Base-by-base conservation (phyloP, 495 filamentous ascomycete species). In the Hyaloscypha finlandica region DNA sequence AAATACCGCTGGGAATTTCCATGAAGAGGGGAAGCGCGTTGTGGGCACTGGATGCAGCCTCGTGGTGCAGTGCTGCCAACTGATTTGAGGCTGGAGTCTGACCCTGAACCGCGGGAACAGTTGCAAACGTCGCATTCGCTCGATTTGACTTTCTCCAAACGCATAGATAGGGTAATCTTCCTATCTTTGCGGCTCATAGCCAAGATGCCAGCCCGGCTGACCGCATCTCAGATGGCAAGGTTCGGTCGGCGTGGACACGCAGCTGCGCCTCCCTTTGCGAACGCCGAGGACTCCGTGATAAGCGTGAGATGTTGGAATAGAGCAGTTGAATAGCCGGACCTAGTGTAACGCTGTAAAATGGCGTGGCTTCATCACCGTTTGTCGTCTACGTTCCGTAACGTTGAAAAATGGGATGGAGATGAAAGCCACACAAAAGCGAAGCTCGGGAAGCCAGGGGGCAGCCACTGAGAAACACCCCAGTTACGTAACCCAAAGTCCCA, bases 371-470 rank as follows among this genome's bases (percentile, higher is more conserved):
- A 48, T 14, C 42, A 48, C 12, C 3, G 12, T 6, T 6, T 48
- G 42, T 48, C 16, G 42, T 48, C 16, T 37, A 12, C 42, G 8
- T 0, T 19, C 42, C 8, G 16, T 14, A 37, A 37, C 6, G 8
- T 37, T 6, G 11, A 48, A 48, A 48, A 48, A 48, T 48, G 42
- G 25, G n/a, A 45, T 37, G 37, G 37, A 16, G 20, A 39, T 3
- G 61, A 37, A 29, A 20, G 3, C 29, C 19, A n/a, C 5, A 39
- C 8, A 22, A 25, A 25, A 16, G 9, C 20, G 32, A 25, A 35
- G 31, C 60, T 67, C 57, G 33, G 48, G 32, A 60, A 60, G 29
- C 32, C 9, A 60, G 39, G 37, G 31, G 20, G 19, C 12, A 12
- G 5, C n/a, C n/a, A 61, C 16, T 42, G 33, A 48, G 14, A 37